phyloP scores from a whole-genome alignment of 305 asterid genomes.

The Solanum aculeatissimum region DNA sequence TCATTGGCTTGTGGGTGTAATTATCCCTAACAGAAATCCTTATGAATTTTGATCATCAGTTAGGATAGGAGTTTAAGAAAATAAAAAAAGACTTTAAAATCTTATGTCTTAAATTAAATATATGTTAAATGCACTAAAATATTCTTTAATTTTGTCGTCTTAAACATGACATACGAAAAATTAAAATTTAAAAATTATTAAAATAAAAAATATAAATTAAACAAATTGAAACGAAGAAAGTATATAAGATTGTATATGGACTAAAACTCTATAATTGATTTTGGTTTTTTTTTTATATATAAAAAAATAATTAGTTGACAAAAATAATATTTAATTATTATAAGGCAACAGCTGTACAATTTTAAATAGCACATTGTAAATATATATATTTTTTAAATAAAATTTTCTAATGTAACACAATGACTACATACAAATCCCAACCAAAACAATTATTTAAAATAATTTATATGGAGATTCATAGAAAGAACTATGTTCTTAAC shows the following conservation, averaged over 20 bases:
- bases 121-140: not conserved
- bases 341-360: not conserved
- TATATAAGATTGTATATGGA: not conserved
- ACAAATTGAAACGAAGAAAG: not conserved
- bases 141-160: rapidly evolving
- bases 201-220: not conserved
- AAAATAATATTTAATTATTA: not conserved
- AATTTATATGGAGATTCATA: not conserved
- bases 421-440: not conserved
- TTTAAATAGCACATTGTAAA: not conserved
- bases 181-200: not conserved
- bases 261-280: not conserved
- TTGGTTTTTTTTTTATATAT: too few species aligned
- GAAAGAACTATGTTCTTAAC: not conserved
- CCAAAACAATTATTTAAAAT: not conserved
- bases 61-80: not conserved
- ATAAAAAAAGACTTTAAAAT: not conserved
- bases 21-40: too few species aligned
- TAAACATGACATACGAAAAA: not conserved
- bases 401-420: not conserved
- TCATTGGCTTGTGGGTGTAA: too few species aligned
- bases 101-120: not conserved
- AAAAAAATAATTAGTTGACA: not conserved
- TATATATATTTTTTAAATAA: not conserved
- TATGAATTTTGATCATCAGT: too few species aligned